Evolutionary conservation across 352 stramenopile species (phyloP), one percentile per base, ranked within the genome.

Genomic region (Phytophthora hybrid): DNA sequence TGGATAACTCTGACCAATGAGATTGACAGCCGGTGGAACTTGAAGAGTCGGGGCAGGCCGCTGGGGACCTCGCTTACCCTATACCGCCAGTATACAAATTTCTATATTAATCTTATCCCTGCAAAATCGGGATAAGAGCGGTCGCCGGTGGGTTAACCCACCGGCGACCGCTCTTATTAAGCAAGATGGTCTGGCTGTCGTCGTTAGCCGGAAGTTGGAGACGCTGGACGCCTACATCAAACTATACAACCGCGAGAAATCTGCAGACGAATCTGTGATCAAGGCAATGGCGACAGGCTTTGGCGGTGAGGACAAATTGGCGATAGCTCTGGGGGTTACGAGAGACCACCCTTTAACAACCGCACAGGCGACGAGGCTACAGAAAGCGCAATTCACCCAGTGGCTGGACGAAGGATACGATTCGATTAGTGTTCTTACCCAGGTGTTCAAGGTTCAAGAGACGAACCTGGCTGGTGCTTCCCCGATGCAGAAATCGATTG

Each of bases 131-230:
- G n/a, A n/a, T n/a, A n/a, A n/a, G n/a, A n/a, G n/a, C n/a, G n/a
- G n/a, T n/a, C n/a, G n/a, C n/a, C n/a, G n/a, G n/a, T n/a, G n/a
- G n/a, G n/a, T n/a, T n/a, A n/a, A n/a, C n/a, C n/a, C n/a, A n/a
- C n/a, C n/a, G n/a, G n/a, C n/a, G n/a, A n/a, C n/a, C n/a, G n/a
- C n/a, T n/a, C n/a, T n/a, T n/a, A n/a, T 61, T 18, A 3, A 11
- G 14, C 18, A 51, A 9, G 32, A 61, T 13, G 34, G 19, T 18
- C 14, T 19, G 4, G 6, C 18, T 4, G 37, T 21, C 9, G 11
- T 61, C 31, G 46, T 5, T 9, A 51, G 55, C 26, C 7, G 32
- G 13, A 61, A 61, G 19, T 51, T 61, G 18, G 32, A 61, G 55
- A 11, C 46, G n/a, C 13, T 61, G 55, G 32, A 51, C 2, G n/a